Conservation (phyloP, 1,139 yeast species). For the Pichia sp. region DNA sequence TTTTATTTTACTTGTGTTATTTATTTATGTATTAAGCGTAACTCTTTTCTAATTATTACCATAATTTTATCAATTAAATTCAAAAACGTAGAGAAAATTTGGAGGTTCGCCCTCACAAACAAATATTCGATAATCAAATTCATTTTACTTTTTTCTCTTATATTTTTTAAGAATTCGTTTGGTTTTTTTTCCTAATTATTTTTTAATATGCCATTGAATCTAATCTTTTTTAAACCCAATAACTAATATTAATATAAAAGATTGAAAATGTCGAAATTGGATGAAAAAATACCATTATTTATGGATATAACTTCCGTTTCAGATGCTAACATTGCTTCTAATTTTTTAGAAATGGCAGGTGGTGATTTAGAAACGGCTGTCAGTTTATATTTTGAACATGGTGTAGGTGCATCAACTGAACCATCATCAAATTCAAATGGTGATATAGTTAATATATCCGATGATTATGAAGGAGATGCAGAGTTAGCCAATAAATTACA, state of each 20-base stretch:
- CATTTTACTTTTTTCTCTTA: no score
- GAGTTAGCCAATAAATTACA: conserved; percentile 61
- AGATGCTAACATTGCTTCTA: conserved; percentile 64
- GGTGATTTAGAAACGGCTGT: conserved; percentile 82
- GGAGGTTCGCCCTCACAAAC: no score
- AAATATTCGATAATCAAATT: no score
- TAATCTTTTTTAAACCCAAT: neutral
- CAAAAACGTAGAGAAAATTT: no score
- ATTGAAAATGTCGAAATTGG: conserved; percentile 16
- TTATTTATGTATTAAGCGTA: no score
- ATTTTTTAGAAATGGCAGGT: conserved; percentile 74
- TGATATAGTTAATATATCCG: conserved; percentile 12
- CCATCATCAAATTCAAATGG: conserved; percentile 1
- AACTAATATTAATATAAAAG: neutral
- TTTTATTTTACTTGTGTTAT: no score
- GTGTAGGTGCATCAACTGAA: conserved; percentile 29
- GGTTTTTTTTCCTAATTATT: no score
- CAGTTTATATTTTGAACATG: conserved; percentile 73
- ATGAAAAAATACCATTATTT: conserved; percentile 60
- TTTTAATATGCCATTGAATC: no score
- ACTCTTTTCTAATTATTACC: no score
- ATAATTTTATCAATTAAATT: no score
- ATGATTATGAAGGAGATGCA: conserved; percentile 40
- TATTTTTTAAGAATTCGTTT: no score
- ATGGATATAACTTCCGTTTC: conserved; percentile 77